Percentiles rank a stretch among this genome's conserved stretches.
These are phyloP conservation scores for Diplotaxis tenuifolia DNA, from an alignment of 345 rosid species.

Conservation along the genomic window DNA sequence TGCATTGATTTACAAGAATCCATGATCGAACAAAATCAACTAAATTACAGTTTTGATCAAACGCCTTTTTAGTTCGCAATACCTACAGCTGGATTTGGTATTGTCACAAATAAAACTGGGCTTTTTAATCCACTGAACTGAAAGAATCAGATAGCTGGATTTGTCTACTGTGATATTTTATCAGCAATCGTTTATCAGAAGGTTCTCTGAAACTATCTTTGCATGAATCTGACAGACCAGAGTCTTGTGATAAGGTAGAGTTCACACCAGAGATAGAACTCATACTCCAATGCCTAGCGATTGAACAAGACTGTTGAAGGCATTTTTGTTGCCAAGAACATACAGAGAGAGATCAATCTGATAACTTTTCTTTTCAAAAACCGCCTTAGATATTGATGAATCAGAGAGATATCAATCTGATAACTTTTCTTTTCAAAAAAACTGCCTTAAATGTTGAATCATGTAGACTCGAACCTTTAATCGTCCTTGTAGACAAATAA, in stretches of 20 bases:
- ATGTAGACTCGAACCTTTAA: background rate
- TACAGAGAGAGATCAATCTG: too few species aligned
- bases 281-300: background rate
- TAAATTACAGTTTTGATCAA: conserved; percentile 5
- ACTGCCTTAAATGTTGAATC: conserved; percentile 12
- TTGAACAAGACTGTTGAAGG: conserved; percentile 8
- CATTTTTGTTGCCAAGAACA: background rate
- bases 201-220: background rate
- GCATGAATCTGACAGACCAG: background rate
- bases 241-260: background rate
- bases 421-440: background rate
- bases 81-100: background rate
- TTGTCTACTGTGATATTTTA: conserved; percentile 9
- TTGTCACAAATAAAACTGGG: background rate
- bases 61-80: background rate
- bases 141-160: background rate
- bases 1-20: background rate
- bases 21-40: conserved; percentile 3
- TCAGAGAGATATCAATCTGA: background rate
- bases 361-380: too few species aligned
- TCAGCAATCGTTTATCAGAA: background rate
- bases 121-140: background rate
- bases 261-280: conserved; percentile 3
- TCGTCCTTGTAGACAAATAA: background rate
- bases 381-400: background rate